phyloP scores from a whole-genome alignment of 352 stramenopile species.

The Plasmopara muralis region DNA sequence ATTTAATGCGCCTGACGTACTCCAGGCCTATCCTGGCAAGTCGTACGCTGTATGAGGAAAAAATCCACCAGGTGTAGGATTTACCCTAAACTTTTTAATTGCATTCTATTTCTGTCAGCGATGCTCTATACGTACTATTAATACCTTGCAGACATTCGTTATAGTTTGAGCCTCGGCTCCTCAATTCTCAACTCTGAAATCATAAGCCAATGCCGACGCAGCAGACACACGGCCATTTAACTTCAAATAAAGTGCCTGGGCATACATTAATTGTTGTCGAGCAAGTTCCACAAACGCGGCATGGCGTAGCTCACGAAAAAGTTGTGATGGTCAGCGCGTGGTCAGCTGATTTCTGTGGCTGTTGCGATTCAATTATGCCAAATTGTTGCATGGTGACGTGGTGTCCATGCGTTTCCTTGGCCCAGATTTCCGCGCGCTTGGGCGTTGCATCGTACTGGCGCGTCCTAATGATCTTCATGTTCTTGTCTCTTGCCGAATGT shows the following conservation, averaged over 20 bases:
- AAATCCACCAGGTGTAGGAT: too few species aligned
- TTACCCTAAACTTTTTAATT: too few species aligned
- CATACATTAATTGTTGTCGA: too few species aligned
- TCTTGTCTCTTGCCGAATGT: conserved; percentile 12
- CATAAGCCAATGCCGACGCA: too few species aligned
- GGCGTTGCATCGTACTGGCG: conserved; percentile 24
- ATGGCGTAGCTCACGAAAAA: conserved; percentile 6
- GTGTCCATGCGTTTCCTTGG: conserved; percentile 34
- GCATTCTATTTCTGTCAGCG: background rate
- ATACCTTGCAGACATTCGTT: too few species aligned
- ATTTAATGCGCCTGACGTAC: conserved; percentile 34
- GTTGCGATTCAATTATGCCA: conserved; percentile 36
- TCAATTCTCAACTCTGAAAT: too few species aligned
- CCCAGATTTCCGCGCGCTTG: conserved; percentile 32
- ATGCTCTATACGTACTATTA: background rate
- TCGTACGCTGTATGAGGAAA: conserved; percentile 19
- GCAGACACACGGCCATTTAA: too few species aligned
- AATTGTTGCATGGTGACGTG: conserved; percentile 43
- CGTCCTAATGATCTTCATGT: conserved; percentile 23
- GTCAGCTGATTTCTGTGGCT: conserved; percentile 26
- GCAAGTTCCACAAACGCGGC: too few species aligned
- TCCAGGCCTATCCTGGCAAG: conserved; percentile 27
- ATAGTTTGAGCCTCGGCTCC: too few species aligned
- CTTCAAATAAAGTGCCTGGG: too few species aligned
- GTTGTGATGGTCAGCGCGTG: conserved; percentile 20